A percentile compares a stretch with the other conserved stretches of the same genome.
Evolutionary conservation across 768 basidiomycete species (phyloP).

Genomic region (Russula olivacea): DNA sequence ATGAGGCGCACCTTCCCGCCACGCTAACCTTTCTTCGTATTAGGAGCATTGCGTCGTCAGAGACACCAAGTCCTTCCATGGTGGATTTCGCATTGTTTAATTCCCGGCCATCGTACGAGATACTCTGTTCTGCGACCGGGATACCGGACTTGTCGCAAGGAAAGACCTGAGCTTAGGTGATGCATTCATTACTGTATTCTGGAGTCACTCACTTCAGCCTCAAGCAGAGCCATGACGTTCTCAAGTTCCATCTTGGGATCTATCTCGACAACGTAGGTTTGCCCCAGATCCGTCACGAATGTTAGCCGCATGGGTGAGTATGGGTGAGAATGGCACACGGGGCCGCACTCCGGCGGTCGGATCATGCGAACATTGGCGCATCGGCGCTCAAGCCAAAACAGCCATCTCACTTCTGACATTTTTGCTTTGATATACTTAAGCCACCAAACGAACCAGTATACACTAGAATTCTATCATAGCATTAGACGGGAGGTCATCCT

Average conservation of each 20-base stretch:
- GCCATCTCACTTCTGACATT: too few relatives aligned
- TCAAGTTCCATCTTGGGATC: constrained; percentile 88
- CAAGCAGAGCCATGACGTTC: constrained; percentile 89
- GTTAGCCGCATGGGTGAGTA: constrained; percentile 55
- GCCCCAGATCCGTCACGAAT: constrained; percentile 62
- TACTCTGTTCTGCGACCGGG: constrained; percentile 62
- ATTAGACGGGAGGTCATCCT: not conserved
- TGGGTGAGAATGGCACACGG: not conserved
- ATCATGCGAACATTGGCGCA: not conserved
- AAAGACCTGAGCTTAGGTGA: constrained; percentile 1
- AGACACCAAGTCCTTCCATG: constrained; percentile 59
- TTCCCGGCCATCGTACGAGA: constrained; percentile 62
- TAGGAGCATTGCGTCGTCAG: constrained; percentile 57
- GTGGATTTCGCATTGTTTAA: constrained; percentile 62
- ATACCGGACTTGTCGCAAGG: constrained; percentile 63
- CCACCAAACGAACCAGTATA: not conserved
- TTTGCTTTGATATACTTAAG: not conserved
- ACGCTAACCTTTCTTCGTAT: constrained; percentile 55
- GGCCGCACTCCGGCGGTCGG: too few relatives aligned
- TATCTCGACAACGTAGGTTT: constrained; percentile 69
- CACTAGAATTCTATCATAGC: not conserved
- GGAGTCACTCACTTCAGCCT: constrained; percentile 74
- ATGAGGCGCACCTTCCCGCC: constrained; percentile 38
- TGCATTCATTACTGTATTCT: not conserved
- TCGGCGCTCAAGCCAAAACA: too few relatives aligned